Evolutionary conservation across 345 rosid species (phyloP).

Genomic region (Odontarrhena argentea): DNA sequence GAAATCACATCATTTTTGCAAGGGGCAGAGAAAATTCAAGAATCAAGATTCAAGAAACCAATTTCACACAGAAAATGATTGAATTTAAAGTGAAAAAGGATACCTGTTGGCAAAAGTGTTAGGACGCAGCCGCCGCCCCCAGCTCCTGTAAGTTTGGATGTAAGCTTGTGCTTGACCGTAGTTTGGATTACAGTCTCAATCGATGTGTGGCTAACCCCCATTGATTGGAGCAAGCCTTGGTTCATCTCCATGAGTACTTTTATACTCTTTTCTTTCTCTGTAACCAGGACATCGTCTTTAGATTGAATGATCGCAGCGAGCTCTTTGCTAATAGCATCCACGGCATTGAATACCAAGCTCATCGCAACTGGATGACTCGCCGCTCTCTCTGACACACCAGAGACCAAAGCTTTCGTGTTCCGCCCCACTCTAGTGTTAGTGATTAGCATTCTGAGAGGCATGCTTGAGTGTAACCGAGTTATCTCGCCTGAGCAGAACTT

Average conservation of each 20-base stretch:
- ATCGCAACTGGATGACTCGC: conserved; percentile 70
- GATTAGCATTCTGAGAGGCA: conserved; percentile 80
- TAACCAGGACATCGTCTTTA: conserved; percentile 49
- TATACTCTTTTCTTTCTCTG: conserved; percentile 67
- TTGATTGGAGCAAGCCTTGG: conserved; percentile 84
- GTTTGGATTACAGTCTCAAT: conserved; percentile 78
- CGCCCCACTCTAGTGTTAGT: conserved; percentile 90
- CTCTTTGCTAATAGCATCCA: conserved; percentile 79
- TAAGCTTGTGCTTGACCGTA: conserved; percentile 72
- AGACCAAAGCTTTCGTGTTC: conserved; percentile 87
- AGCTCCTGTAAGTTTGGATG: conserved; percentile 93
- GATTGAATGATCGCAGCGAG: conserved; percentile 60
- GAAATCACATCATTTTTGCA: conserved; percentile 55
- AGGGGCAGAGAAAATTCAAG: conserved; percentile 36
- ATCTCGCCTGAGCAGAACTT: conserved; percentile 75
- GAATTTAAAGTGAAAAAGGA: conserved; percentile 42
- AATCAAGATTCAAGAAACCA: not conserved
- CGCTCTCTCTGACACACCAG: conserved; percentile 82
- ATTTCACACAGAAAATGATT: not conserved
- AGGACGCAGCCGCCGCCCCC: conserved; percentile 97
- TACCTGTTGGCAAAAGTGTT: conserved; percentile 81
- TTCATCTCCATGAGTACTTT: conserved; percentile 91
- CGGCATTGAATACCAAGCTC: conserved; percentile 71
- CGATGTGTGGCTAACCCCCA: conserved; percentile 92
- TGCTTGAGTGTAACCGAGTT: conserved; percentile 56